phyloP scores from a whole-genome alignment of 2,329 filamentous ascomycete genomes.

The Fusarium temperatum region DNA sequence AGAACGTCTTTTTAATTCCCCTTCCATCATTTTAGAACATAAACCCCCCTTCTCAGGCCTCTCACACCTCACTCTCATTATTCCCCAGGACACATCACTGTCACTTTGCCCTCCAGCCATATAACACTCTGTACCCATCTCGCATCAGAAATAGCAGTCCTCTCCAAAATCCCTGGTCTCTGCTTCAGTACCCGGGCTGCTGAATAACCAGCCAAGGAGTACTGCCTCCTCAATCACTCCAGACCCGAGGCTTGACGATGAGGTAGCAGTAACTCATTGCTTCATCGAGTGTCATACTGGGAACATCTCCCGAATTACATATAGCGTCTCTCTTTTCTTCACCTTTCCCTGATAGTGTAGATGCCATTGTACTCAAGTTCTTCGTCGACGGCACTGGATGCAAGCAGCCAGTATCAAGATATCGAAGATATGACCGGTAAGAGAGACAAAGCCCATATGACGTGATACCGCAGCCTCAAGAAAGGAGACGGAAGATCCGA shows the following conservation, averaged over 20 bases:
- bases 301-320: rapidly evolving
- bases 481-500: background rate
- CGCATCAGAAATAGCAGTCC: background rate
- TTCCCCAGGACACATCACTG: rapidly evolving
- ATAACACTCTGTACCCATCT: background rate
- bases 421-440: background rate
- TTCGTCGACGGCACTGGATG: background rate
- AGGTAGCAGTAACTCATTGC: background rate
- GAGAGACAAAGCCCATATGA: no score
- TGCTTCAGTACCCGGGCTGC: rapidly evolving
- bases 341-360: rapidly evolving
- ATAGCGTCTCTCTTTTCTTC: background rate
- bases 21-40: background rate
- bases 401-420: background rate
- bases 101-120: no score
- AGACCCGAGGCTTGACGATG: background rate
- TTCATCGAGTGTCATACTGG: background rate
- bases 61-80: no score
- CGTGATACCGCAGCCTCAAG: background rate
- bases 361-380: background rate
- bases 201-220: rapidly evolving
- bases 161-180: background rate
- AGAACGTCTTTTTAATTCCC: rapidly evolving
- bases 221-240: background rate
- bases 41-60: no score